Conservation (phyloP, 179 eudicot species). For the Heliamphora ciliata region DNA sequence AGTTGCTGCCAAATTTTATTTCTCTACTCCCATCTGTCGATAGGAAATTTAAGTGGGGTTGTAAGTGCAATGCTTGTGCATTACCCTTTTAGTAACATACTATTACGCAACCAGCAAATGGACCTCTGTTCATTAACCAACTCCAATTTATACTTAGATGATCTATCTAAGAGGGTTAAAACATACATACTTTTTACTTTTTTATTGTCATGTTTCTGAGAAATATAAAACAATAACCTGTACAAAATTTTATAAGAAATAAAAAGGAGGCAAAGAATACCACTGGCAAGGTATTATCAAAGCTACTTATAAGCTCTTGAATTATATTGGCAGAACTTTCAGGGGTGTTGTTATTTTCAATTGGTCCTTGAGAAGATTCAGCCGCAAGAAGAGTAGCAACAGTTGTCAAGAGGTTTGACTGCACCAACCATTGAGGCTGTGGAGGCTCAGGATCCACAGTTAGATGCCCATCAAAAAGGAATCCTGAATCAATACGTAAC, state of each 20-base stretch:
- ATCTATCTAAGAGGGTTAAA: neutral
- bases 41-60: too few species aligned
- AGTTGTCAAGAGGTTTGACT: slow-evolving; percentile 50
- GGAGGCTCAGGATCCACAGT: slow-evolving; percentile 89
- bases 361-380: slow-evolving; percentile 24
- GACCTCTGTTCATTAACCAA: neutral
- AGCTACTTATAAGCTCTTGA: slow-evolving; percentile 45
- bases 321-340: slow-evolving; percentile 36
- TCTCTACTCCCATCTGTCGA: too few species aligned
- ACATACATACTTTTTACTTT: neutral
- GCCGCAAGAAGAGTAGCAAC: slow-evolving; percentile 38
- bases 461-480: slow-evolving; percentile 83
- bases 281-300: slow-evolving; percentile 43
- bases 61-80: too few species aligned
- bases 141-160: neutral
- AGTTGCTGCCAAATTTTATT: too few species aligned
- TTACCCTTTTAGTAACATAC: neutral
- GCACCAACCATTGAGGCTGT: slow-evolving; percentile 77
- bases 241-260: neutral
- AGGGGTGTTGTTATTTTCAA: slow-evolving; percentile 16
- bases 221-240: neutral
- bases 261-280: slow-evolving; percentile 18
- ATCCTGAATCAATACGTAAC: slow-evolving; percentile 32
- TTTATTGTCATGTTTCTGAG: neutral
- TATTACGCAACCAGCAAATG: neutral